Evolutionary conservation across 2,329 filamentous ascomycete genomes (phyloP).

Genomic region (Hypoxylon sp.): DNA sequence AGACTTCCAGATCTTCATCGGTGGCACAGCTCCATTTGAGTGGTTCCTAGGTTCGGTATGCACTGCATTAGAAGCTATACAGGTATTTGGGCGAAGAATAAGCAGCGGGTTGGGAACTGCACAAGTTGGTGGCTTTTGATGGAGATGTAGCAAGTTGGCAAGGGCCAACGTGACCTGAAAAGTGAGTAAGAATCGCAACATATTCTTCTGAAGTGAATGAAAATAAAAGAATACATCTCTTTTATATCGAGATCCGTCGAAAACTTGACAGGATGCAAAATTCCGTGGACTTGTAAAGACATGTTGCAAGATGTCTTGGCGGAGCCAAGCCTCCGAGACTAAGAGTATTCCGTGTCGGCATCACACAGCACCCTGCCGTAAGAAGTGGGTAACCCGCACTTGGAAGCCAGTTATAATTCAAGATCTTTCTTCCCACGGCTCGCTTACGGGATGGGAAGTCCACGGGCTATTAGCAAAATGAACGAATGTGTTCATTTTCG

Average conservation of each 20-base stretch:
- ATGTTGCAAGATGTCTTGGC: constrained; percentile 24
- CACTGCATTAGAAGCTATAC: neutral
- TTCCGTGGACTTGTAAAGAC: constrained; percentile 6
- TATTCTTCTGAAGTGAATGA: neutral
- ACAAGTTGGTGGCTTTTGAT: constrained; percentile 25
- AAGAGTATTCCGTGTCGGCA: constrained; percentile 22
- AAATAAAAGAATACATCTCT: neutral
- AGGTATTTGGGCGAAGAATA: constrained; percentile 1
- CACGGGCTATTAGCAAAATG: neutral
- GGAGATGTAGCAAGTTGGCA: constrained; percentile 1
- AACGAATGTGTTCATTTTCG: neutral
- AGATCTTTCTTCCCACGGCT: neutral
- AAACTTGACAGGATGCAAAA: neutral
- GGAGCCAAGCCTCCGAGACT: constrained; percentile 37
- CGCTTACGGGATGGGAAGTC: constrained; percentile 5
- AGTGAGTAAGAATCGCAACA: constrained; percentile 18
- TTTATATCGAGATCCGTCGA: neutral
- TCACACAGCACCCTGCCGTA: constrained; percentile 7
- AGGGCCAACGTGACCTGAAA: constrained; percentile 13
- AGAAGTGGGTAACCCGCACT: constrained; percentile 1
- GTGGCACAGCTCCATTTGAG: neutral
- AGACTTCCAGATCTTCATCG: constrained; percentile 21
- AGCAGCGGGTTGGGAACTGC: constrained; percentile 3
- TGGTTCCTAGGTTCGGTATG: neutral
- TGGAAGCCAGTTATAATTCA: constrained; percentile 4